A percentile compares a stretch with the other conserved stretches of the same genome.
Evolutionary conservation across 164 flowering plant species (phyloP).

Genomic region (Liquidambar formosana): DNA sequence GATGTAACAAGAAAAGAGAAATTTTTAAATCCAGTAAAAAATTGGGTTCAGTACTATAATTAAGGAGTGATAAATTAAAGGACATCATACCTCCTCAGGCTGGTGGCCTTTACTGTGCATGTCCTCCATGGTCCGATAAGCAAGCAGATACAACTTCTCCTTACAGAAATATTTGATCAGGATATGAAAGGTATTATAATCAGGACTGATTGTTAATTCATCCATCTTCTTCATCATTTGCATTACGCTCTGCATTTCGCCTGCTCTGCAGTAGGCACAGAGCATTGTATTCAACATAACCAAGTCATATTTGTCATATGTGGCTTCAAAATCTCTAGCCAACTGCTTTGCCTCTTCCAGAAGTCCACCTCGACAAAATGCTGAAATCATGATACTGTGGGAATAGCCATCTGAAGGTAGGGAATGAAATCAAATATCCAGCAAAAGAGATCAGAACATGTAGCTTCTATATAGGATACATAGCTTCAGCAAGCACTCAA

Average conservation of each 20-base stretch:
- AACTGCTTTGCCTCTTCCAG: slow-evolving; percentile 77
- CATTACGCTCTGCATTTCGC: slow-evolving; percentile 91
- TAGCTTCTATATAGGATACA: not conserved
- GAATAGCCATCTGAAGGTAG: slow-evolving; percentile 71
- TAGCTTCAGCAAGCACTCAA: not conserved
- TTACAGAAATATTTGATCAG: slow-evolving; percentile 73
- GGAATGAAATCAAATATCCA: not conserved
- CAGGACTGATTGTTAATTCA: slow-evolving; percentile 74
- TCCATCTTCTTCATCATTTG: slow-evolving; percentile 79
- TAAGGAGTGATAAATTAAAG: not conserved
- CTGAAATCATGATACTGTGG: slow-evolving; percentile 88
- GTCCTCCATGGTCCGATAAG: slow-evolving; percentile 69
- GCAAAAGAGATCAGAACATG: not conserved
- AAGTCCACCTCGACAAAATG: slow-evolving; percentile 64
- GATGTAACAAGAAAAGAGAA: not conserved
- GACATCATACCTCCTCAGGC: slow-evolving; percentile 65
- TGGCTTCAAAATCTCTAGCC: slow-evolving; percentile 67
- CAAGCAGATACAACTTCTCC: slow-evolving; percentile 76
- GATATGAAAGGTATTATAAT: slow-evolving; percentile 70
- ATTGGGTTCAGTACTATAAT: not conserved
- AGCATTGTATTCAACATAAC: slow-evolving; percentile 79
- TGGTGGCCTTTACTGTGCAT: slow-evolving; percentile 80
- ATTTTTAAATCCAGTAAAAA: not conserved
- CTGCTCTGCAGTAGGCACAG: slow-evolving; percentile 80
- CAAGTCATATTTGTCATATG: slow-evolving; percentile 70